Percentiles rank a stretch among this genome's conserved stretches.
phyloP scores from a whole-genome alignment of 2,329 filamentous ascomycete species.

The Fusarium pilosicola region DNA sequence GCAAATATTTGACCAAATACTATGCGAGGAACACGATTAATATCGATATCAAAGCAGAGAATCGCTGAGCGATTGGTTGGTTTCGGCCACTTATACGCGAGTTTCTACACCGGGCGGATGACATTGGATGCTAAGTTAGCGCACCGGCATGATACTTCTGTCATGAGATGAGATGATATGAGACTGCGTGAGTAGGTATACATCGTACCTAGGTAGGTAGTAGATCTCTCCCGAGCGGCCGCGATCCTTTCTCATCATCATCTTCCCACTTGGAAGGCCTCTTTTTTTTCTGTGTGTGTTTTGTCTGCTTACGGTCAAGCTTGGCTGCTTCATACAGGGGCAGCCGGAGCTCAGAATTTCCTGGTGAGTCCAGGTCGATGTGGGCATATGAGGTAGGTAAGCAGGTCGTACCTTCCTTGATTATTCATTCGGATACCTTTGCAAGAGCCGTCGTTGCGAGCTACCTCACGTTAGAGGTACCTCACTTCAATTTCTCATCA shows the following conservation, averaged over 20 bases:
- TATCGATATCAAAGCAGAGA: slow-evolving; percentile 6
- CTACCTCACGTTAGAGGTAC: neutral
- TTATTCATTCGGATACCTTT: slow-evolving; percentile 8
- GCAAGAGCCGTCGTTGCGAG: slow-evolving; percentile 12
- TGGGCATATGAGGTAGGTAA: neutral
- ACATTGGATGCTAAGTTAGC: neutral
- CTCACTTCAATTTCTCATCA: neutral
- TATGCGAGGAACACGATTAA: neutral
- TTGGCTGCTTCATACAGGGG: slow-evolving; percentile 8
- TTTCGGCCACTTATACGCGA: slow-evolving; percentile 13
- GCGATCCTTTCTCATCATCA: slow-evolving; percentile 30
- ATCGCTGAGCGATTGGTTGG: slow-evolving; percentile 34
- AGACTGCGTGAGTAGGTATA: neutral
- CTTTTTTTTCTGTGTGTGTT: slow-evolving; percentile 14
- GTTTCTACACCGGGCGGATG: slow-evolving; percentile 18
- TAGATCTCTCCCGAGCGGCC: slow-evolving; percentile 18
- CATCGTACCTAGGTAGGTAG: neutral
- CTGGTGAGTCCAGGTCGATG: slow-evolving; percentile 6
- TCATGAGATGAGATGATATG: slow-evolving; percentile 31
- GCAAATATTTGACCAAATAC: slow-evolving; percentile 39
- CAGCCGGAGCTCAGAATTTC: neutral
- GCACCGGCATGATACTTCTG: slow-evolving; percentile 28
- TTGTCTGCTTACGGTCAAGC: slow-evolving; percentile 1
- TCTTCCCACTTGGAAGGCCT: slow-evolving; percentile 33
- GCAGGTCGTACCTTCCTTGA: neutral